These are phyloP conservation scores for Secale cereale DNA, from an alignment of 176 grass and related monocot species.

Conservation along the genomic window DNA sequence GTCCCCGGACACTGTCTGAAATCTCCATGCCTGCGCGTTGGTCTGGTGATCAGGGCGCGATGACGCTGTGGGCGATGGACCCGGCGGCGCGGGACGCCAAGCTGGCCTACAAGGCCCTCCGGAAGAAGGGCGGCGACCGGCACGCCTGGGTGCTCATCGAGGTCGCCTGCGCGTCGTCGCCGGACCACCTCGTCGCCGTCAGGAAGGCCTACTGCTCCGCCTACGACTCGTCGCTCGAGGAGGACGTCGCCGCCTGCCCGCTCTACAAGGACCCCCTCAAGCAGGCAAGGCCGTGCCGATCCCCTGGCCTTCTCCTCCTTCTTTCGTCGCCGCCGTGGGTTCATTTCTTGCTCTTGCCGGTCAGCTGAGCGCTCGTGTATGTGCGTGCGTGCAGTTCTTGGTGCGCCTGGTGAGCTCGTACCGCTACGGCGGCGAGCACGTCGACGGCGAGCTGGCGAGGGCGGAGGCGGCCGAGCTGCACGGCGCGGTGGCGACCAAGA, in stretches of 20 bases:
- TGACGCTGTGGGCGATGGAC: conserved; percentile 74
- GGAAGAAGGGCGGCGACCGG: conserved; percentile 40
- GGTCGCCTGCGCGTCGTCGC: conserved; percentile 78
- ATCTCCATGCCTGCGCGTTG: no score
- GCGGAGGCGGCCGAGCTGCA: conserved; percentile 55
- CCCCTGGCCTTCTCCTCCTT: background rate
- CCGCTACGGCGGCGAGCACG: conserved; percentile 53
- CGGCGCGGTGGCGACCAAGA: conserved; percentile 31
- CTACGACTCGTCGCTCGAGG: conserved; percentile 72
- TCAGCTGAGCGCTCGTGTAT: background rate
- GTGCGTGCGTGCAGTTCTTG: conserved; percentile 39
- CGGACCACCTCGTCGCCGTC: conserved; percentile 83
- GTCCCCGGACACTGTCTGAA: no score
- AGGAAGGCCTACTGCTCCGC: conserved; percentile 73
- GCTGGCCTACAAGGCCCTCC: conserved; percentile 57
- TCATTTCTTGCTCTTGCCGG: background rate
- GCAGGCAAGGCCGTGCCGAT: conserved; percentile 24
- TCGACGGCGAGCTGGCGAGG: conserved; percentile 41
- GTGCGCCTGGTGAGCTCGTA: conserved; percentile 69
- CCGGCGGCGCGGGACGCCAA: conserved; percentile 84
- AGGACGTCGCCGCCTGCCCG: conserved; percentile 61
- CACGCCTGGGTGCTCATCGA: conserved; percentile 67
- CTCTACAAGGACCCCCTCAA: conserved; percentile 50
- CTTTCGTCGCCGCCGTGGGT: background rate
- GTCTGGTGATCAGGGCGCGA: conserved; percentile 47